Percentiles rank a stretch among this genome's conserved stretches.
These are phyloP conservation scores for Grosmannia huntii DNA, from an alignment of 2,329 filamentous ascomycete species.

Conservation along the genomic window DNA sequence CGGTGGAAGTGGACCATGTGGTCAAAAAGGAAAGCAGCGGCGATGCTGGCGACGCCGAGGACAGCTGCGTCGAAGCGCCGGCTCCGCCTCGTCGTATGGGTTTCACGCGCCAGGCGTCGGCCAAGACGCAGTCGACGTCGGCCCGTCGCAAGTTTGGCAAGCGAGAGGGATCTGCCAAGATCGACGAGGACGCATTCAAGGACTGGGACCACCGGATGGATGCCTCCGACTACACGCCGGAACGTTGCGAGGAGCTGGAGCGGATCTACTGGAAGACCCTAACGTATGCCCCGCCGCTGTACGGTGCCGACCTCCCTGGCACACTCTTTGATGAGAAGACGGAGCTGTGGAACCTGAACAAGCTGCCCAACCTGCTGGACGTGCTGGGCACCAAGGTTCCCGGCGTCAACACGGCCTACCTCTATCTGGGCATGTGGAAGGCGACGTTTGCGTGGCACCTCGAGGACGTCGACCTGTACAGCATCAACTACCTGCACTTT, in stretches of 20 bases:
- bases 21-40: constrained; percentile 30
- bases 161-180: constrained; percentile 60
- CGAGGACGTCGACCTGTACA: constrained; percentile 97
- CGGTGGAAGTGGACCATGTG: constrained; percentile 35
- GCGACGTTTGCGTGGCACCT: constrained; percentile 98
- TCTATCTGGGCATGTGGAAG: constrained; percentile 99
- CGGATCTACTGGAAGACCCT: constrained; percentile 94
- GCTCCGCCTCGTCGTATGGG: constrained; percentile 31
- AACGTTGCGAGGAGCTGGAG: constrained; percentile 89
- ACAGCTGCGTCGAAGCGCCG: background rate
- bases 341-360: constrained; percentile 85
- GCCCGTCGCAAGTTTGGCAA: constrained; percentile 78
- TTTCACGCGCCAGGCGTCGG: constrained; percentile 35
- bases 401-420: constrained; percentile 93
- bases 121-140: constrained; percentile 63
- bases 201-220: constrained; percentile 85
- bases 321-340: constrained; percentile 83
- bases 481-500: constrained; percentile 99
- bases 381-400: constrained; percentile 91
- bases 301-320: constrained; percentile 92
- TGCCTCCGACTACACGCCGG: constrained; percentile 75
- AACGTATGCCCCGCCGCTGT: constrained; percentile 87
- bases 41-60: constrained; percentile 28
- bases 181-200: constrained; percentile 85
- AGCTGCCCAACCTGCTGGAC: constrained; percentile 84